Conservation (phyloP, 352 stramenopile genomes). For the Phytophthora macrochlamydospora region DNA sequence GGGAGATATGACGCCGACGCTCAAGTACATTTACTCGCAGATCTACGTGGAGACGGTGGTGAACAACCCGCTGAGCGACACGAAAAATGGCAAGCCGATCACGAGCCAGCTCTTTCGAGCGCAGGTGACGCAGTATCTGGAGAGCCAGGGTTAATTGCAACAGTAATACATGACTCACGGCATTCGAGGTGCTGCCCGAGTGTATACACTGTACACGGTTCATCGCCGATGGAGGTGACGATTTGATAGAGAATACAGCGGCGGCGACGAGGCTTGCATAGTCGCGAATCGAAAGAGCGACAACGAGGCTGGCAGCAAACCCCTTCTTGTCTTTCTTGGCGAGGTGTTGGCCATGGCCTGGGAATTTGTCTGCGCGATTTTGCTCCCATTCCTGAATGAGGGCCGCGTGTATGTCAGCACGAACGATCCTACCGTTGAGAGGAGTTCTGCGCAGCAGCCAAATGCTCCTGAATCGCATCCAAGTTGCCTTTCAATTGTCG, state of each 20-base stretch:
- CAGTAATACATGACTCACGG: too few species aligned
- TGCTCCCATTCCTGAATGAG: slow-evolving; percentile 84
- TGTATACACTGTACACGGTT: too few species aligned
- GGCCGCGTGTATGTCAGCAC: slow-evolving; percentile 83
- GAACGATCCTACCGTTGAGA: slow-evolving; percentile 61
- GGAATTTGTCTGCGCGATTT: slow-evolving; percentile 73
- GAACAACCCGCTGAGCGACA: slow-evolving; percentile 88
- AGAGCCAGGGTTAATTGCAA: slow-evolving; percentile 36
- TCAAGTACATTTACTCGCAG: slow-evolving; percentile 89
- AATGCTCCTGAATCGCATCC: neutral
- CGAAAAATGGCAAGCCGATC: slow-evolving; percentile 74
- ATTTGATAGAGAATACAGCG: too few species aligned
- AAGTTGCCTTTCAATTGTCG: neutral
- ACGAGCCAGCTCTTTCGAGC: slow-evolving; percentile 77
- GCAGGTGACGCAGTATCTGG: slow-evolving; percentile 79
- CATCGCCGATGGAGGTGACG: too few species aligned
- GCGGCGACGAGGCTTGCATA: too few species aligned
- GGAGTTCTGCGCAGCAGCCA: neutral
- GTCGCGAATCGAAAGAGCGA: too few species aligned
- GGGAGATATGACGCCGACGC: slow-evolving; percentile 79
- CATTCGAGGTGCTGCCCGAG: too few species aligned
- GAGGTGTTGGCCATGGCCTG: slow-evolving; percentile 75
- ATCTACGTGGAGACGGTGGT: slow-evolving; percentile 92
- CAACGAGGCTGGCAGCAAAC: too few species aligned
- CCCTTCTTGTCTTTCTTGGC: slow-evolving; percentile 77